Base-by-base conservation (phyloP, 352 stramenopile species). In the Pilasporangium apinafurcum region DNA sequence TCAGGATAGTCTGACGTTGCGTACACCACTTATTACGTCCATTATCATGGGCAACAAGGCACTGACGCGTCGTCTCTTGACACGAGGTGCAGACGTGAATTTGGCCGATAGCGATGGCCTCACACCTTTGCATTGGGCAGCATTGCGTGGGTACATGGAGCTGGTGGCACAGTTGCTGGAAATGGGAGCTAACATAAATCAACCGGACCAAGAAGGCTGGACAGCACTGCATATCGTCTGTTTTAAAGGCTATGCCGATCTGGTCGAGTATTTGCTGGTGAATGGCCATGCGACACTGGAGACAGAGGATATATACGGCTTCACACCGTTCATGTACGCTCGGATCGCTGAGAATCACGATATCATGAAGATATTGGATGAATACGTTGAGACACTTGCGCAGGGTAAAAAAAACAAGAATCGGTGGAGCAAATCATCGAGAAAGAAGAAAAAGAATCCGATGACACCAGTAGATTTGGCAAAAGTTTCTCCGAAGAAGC, bases 31-130 rank as follows among this genome's bases (percentile, higher is more conserved):
- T 17, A 80, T 83, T 46, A 87, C 65, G 32, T 67, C 68, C 1
- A 80, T 86, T 48, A 76, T 92, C 44, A 92, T 91, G 79, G 79
- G 74, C 34, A 91, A 91, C 55, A 91, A 91, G 48, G 68, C 75
- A 17, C 39, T 92, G 3, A 79, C 79, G 27, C 56, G 71, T 26
- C 53, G 70, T 5, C 59, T 87, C 2, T 40, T 91, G 6, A 71
- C 79, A 47, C 54, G 57, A 25, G 73, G 76, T 0, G 76, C 74
- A 0, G 56, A 86, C 32, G 59, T 75, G 8, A 65, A 86, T 10
- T 41, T 87, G 9, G 47, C 59, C 5, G 77, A 90, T 13, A 59
- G 51, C 0, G 72, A 90, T 30, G 75, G 77, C 0, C 63, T 87
- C 28, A 80, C 65, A n/a, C 63, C 80, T 22, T 44, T 92, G 30